phyloP scores from a whole-genome alignment of 768 basidiomycete species.

The Collybia sp. region DNA sequence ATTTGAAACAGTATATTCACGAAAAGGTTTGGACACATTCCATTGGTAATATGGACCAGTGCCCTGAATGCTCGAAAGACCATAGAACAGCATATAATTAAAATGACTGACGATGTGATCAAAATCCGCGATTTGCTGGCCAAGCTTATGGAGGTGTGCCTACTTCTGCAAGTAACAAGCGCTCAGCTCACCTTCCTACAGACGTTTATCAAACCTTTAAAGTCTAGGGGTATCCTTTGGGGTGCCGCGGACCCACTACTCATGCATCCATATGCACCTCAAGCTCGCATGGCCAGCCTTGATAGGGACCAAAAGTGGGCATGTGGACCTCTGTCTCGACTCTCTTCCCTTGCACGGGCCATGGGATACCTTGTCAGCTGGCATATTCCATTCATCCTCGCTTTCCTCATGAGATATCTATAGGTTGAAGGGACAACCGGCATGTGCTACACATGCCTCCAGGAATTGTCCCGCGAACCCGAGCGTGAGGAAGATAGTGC shows the following conservation, averaged over 20 bases:
- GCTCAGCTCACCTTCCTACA: slow-evolving; percentile 9
- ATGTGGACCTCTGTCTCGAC: slow-evolving; percentile 41
- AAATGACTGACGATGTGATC: slow-evolving; percentile 62
- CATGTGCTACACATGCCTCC: slow-evolving; percentile 70
- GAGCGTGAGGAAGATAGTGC: slow-evolving; percentile 23
- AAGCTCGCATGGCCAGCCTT: slow-evolving; percentile 35
- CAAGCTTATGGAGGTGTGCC: slow-evolving; percentile 68
- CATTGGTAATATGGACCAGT: neutral
- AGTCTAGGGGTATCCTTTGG: slow-evolving; percentile 38
- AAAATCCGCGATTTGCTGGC: slow-evolving; percentile 65
- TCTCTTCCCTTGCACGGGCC: slow-evolving; percentile 65
- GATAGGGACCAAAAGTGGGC: slow-evolving; percentile 41
- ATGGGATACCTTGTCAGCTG: slow-evolving; percentile 82
- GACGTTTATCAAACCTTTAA: slow-evolving; percentile 29
- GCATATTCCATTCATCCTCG: neutral
- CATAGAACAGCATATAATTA: slow-evolving; percentile 74
- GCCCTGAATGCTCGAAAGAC: slow-evolving; percentile 35
- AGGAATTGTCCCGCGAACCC: slow-evolving; percentile 38
- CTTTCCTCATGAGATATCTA: slow-evolving; percentile 3
- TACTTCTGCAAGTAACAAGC: neutral
- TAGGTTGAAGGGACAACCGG: slow-evolving; percentile 81
- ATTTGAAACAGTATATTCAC: slow-evolving; percentile 81
- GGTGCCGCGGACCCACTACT: slow-evolving; percentile 46
- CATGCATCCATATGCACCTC: slow-evolving; percentile 64
- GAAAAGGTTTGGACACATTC: slow-evolving; percentile 56